These are phyloP conservation scores for Paramecium primaurelia DNA, from an alignment of 73 alveolate species.

Conservation along the genomic window DNA sequence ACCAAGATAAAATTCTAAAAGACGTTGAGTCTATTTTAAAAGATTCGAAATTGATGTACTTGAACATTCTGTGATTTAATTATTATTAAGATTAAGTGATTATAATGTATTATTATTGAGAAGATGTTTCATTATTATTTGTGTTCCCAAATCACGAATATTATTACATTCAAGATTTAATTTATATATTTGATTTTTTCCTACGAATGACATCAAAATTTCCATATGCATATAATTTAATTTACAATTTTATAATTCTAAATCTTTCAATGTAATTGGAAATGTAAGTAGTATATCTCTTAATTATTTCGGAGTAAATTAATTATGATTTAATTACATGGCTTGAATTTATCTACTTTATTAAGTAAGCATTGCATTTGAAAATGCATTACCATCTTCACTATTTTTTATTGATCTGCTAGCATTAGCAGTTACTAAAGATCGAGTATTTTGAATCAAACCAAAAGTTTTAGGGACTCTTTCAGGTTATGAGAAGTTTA, in stretches of 20 bases:
- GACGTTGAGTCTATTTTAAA: neutral
- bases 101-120: neutral
- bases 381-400: neutral
- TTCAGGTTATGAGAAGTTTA: neutral
- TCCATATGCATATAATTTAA: slow-evolving; percentile 11
- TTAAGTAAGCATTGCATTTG: neutral
- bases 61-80: neutral
- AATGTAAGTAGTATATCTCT: neutral
- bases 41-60: neutral
- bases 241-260: slow-evolving; percentile 7
- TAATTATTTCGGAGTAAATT: neutral
- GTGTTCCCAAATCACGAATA: neutral
- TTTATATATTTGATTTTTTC: neutral
- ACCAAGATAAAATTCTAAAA: slow-evolving; percentile 4
- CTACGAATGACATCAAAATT: neutral
- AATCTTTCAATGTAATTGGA: neutral
- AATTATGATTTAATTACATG: neutral
- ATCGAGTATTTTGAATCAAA: neutral
- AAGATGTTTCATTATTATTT: neutral
- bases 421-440: neutral
- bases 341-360: neutral
- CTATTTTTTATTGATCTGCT: neutral
- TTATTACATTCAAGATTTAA: neutral
- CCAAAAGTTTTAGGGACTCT: slow-evolving; percentile 9
- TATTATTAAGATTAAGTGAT: neutral